Conservation (phyloP, 2,329 filamentous ascomycete species). For the Pleurostoma richardsiae region DNA sequence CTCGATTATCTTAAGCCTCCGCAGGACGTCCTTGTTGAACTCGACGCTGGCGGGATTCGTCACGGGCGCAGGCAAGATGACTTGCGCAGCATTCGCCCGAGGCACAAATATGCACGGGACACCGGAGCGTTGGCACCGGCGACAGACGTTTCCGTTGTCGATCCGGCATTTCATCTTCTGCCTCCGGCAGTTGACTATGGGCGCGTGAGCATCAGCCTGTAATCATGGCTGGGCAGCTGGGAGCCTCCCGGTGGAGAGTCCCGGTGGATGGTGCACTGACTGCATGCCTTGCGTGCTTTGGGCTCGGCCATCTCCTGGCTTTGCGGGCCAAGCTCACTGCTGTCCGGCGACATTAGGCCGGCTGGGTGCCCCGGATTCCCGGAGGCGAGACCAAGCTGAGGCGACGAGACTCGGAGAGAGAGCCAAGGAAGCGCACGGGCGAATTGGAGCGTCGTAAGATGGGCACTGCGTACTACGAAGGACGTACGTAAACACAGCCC, state of each 20-base stretch:
- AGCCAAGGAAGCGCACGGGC: too few relatives aligned
- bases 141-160: slow-evolving; percentile 24
- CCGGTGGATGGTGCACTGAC: neutral
- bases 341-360: too few relatives aligned
- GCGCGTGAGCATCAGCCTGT: neutral
- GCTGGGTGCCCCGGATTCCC: too few relatives aligned
- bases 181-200: slow-evolving; percentile 18
- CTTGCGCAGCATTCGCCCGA: slow-evolving; percentile 26
- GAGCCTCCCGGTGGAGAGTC: slow-evolving; percentile 1
- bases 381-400: too few relatives aligned
- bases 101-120: slow-evolving; percentile 33
- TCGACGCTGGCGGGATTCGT: slow-evolving; percentile 9
- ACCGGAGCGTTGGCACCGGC: slow-evolving; percentile 25
- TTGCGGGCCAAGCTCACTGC: too few relatives aligned
- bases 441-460: too few relatives aligned
- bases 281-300: neutral
- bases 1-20: slow-evolving; percentile 18
- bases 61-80: slow-evolving; percentile 5
- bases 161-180: slow-evolving; percentile 32
- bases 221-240: neutral
- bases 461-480: too few relatives aligned
- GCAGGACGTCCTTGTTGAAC: slow-evolving; percentile 11
- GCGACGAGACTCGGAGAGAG: too few relatives aligned
- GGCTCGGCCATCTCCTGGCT: neutral
- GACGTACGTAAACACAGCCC: too few relatives aligned